phyloP scores from a whole-genome alignment of 331 rosid species.

The Spiraea crenata region DNA sequence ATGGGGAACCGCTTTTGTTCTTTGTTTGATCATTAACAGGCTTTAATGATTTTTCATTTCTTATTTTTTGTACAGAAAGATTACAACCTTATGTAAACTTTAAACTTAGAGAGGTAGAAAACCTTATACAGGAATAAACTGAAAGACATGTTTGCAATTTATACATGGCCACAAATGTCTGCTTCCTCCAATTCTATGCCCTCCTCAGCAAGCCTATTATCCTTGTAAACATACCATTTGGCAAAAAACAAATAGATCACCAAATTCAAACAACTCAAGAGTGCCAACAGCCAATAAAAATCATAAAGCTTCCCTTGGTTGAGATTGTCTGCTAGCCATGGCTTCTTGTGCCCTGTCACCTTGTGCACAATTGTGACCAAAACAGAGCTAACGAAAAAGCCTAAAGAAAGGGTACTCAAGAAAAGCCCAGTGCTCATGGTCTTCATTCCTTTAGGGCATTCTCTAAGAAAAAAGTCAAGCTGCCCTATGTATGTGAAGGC shows the following conservation, averaged over 20 bases:
- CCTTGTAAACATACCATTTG: constrained; percentile 83
- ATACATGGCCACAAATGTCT: constrained; percentile 41
- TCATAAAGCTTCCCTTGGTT: constrained; percentile 75
- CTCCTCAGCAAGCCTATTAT: constrained; percentile 58
- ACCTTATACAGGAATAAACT: neutral
- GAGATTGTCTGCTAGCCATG: constrained; percentile 79
- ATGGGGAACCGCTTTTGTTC: too few relatives aligned
- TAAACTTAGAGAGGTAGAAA: neutral
- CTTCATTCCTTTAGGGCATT: constrained; percentile 91
- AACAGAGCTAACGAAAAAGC: constrained; percentile 72
- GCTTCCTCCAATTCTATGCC: constrained; percentile 55
- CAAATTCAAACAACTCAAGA: constrained; percentile 61
- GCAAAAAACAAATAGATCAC: constrained; percentile 55
- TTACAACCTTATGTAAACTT: constrained; percentile 8
- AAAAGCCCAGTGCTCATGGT: constrained; percentile 95
- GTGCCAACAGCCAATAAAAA: constrained; percentile 79
- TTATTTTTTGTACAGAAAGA: constrained; percentile 10
- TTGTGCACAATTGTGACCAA: constrained; percentile 66
- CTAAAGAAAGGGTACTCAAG: constrained; percentile 72
- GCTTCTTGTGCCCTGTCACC: constrained; percentile 40
- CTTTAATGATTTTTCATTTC: constrained; percentile 10
- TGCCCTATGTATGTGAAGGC: constrained; percentile 84
- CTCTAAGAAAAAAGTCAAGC: constrained; percentile 75
- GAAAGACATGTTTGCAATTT: neutral
- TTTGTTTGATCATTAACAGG: neutral